These are phyloP conservation scores for Penicillium sp. DNA, from an alignment of 2,329 filamentous ascomycete species.

Conservation along the genomic window DNA sequence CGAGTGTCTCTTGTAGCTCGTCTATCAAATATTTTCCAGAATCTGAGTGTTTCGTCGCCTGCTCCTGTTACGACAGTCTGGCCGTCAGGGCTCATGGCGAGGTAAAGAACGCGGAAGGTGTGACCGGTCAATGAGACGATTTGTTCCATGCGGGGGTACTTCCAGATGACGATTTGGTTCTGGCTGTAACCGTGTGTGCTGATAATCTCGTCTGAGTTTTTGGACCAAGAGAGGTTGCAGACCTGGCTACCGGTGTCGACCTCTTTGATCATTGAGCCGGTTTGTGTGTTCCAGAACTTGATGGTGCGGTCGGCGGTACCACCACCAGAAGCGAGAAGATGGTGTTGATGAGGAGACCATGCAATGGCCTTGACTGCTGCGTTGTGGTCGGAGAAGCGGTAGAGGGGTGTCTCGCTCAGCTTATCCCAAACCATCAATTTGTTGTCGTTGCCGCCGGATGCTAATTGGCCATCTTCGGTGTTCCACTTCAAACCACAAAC, in stretches of 20 bases:
- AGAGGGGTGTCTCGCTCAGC: slow-evolving; percentile 84
- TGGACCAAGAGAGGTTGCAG: slow-evolving; percentile 97
- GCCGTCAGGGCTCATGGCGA: slow-evolving; percentile 96
- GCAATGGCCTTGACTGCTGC: slow-evolving; percentile 97
- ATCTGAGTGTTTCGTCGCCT: slow-evolving; percentile 90
- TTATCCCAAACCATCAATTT: slow-evolving; percentile 99
- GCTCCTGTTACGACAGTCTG: slow-evolving; percentile 92
- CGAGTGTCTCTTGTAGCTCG: slow-evolving; percentile 69
- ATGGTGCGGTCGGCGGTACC: slow-evolving; percentile 95
- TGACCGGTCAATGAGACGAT: slow-evolving; percentile 93
- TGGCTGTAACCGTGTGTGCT: slow-evolving; percentile 96
- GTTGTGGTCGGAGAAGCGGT: slow-evolving; percentile 91
- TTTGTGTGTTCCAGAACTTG: slow-evolving; percentile 94
- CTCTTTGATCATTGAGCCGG: slow-evolving; percentile 77
- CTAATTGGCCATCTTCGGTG: slow-evolving; percentile 88
- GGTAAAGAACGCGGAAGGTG: slow-evolving; percentile 91
- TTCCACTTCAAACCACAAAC: slow-evolving; percentile 98
- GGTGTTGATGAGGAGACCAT: slow-evolving; percentile 95
- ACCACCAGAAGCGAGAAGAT: slow-evolving; percentile 90
- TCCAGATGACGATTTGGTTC: slow-evolving; percentile 99
- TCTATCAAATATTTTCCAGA: slow-evolving; percentile 94
- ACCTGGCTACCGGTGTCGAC: slow-evolving; percentile 97
- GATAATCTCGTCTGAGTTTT: slow-evolving; percentile 96
- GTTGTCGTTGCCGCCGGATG: slow-evolving; percentile 96
- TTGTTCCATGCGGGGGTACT: slow-evolving; percentile 97